A percentile compares a stretch with the other conserved stretches of the same genome.
Conservation (phyloP, 257 asterid genomes). For the Coffea eugenioides region DNA sequence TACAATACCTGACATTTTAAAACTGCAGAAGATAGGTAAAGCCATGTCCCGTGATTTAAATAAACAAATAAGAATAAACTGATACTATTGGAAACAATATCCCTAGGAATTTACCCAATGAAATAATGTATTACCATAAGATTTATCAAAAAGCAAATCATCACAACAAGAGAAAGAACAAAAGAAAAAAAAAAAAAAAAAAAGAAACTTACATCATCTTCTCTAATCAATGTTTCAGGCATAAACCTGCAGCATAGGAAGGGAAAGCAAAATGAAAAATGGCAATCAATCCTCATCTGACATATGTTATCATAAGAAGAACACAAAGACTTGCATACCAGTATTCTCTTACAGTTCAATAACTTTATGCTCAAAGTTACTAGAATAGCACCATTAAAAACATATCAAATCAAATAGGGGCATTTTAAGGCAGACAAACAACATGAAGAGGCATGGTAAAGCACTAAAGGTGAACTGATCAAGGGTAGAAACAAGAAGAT, state of each 20-base stretch:
- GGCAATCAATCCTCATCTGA: constrained; percentile 8
- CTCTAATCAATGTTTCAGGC: constrained; percentile 68
- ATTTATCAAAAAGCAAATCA: background rate
- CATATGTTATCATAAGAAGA: background rate
- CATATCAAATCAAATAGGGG: background rate
- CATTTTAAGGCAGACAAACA: background rate
- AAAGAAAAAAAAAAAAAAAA: no score
- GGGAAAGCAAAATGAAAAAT: background rate
- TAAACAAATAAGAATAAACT: background rate
- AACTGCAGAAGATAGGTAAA: background rate
- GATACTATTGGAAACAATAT: background rate
- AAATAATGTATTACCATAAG: background rate
- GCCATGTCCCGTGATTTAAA: background rate
- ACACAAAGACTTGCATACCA: background rate
- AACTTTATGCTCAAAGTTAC: background rate
- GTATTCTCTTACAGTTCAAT: background rate
- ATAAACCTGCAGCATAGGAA: constrained; percentile 46
- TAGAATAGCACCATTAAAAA: background rate
- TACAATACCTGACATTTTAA: no score
- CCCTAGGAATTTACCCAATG: background rate
- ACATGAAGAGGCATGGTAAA: background rate
- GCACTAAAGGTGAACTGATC: background rate
- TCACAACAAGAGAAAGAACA: no score
- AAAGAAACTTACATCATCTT: constrained; percentile 66
- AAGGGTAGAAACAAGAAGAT: background rate